Base-by-base conservation (phyloP, 352 stramenopile species). In the Detonula confervacea region DNA sequence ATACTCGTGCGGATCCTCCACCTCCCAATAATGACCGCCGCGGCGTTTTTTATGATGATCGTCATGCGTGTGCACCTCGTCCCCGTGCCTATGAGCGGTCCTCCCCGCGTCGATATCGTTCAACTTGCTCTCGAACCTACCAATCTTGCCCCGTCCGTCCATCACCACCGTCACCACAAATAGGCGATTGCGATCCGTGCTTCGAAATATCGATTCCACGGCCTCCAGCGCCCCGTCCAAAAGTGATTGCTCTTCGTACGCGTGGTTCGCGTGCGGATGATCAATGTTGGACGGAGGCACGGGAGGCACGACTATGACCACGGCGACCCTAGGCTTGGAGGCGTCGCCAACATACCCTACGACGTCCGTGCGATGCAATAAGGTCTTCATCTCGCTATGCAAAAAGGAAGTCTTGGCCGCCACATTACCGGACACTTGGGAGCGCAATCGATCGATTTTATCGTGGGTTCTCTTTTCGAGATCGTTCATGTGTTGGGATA, bases 341-440 rank as follows among this genome's bases (percentile, higher is more conserved):
- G 81, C 77, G 8, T 84, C 87, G 39, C n/a, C n/a, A n/a, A n/a
- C n/a, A n/a, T 91, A 92, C 30, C 87, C 87, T 61, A 89, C 75
- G 22, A 90, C 61, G 63, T 92, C 87, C 0, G 84, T 81, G 11
- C 82, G 70, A 77, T 87, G 77, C 49, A 92, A 59, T 2, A 83
- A 47, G 20, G 54, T 52, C 29, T 27, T 61, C 67, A 76, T 76
- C 37, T 66, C 67, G 1, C 68, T 12, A 27, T 25, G 20, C 7
- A 77, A 33, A 54, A 64, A 63, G 49, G 16, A 7, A 8, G 27
- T 52, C 24, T 76, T 67, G 39, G 56, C 52, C 12, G 49, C 20
- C 2, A 69, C 22, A 52, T 62, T 66, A 24, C 11, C 6, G 11
- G 66, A 57, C 8, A 72, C 46, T 22, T 57, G 46, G 24, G 25